A percentile compares a stretch with the other conserved stretches of the same genome.
phyloP scores from a whole-genome alignment of 768 basidiomycete genomes.

The Rhodotorula babjevae region DNA sequence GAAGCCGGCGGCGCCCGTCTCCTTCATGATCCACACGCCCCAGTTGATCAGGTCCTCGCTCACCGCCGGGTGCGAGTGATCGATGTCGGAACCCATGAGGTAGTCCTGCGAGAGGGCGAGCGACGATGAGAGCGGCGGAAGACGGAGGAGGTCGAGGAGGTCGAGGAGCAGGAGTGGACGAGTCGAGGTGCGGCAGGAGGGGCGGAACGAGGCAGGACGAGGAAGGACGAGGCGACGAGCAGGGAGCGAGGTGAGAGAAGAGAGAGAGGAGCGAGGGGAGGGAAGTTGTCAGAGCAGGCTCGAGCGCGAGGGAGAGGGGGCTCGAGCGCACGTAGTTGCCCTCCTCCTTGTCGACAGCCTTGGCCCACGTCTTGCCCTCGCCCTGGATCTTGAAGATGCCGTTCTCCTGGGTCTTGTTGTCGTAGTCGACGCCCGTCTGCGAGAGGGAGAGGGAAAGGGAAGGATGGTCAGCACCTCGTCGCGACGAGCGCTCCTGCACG shows the following conservation, averaged over 20 bases:
- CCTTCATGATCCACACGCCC: constrained; percentile 46
- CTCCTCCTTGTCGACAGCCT: constrained; percentile 49
- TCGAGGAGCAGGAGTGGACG: no score
- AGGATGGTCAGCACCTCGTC: neutral
- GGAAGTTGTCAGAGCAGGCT: no score
- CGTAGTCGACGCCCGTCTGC: constrained; percentile 49
- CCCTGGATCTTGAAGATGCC: constrained; percentile 48
- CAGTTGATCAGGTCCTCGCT: constrained; percentile 46
- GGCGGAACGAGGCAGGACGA: no score
- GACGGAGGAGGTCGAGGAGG: no score
- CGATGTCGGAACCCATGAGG: constrained; percentile 41
- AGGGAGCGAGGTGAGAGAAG: no score
- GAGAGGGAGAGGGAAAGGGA: constrained; percentile 40
- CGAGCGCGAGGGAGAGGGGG: no score
- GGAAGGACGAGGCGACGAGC: no score
- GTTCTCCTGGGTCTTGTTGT: constrained; percentile 47
- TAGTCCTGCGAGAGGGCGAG: constrained; percentile 1
- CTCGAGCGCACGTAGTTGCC: constrained; percentile 35
- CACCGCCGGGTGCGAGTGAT: constrained; percentile 49
- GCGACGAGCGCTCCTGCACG: neutral
- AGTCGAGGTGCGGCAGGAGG: no score
- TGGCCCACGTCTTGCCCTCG: constrained; percentile 49
- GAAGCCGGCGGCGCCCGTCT: constrained; percentile 51
- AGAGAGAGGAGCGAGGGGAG: neutral
- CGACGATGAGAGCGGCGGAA: no score